Evolutionary conservation across 1,284 basidiomycete genomes (phyloP), one percentile per base, ranked within the genome.

Genomic region (Exobasidium cylindrosporum): DNA sequence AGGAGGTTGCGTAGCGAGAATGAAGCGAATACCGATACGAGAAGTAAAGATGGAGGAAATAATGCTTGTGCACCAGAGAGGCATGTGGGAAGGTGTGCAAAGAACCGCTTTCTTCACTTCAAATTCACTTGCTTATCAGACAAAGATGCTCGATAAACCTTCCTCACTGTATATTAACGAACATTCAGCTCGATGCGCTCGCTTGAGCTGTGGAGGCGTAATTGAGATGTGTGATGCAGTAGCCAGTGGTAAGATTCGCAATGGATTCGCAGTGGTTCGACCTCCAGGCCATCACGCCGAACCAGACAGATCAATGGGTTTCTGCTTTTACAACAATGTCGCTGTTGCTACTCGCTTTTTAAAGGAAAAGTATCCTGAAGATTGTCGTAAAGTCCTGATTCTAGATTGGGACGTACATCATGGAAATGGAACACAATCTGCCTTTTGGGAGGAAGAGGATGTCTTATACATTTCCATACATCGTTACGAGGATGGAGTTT

Each of bases 331-430:
- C 83, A 99, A 99, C 81, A 99, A 99, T 73, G 94, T 96, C 23
- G 90, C 95, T 1, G 89, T 99, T 4, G 94, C 94, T 0, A 86
- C 91, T 0, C 74, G 72, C 23, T 77, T 65, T 62, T 62, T 82
- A 0, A 70, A 74, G 31, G 66, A 76, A 13, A 50, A 87, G 85
- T 79, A 93, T 89, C 35, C 86, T 88, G 30, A 88, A 63, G 76
- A 85, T 1, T 78, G 82, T 57, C 63, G 74, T 77, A 90, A 86
- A 74, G 87, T 98, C 14, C 78, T 98, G 70, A 97, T 98, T 73
- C 82, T 98, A 14, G 95, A 98, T 78, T 99, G 96, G 95, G 95
- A 98, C 80, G 92, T 98, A 0, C 95, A 98, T 80, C 95, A 98
- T 79, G 95, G 95, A 0, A 99, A 99, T 77, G 96, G 96, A 3